Conservation (phyloP, 441 rosid species). For the Bruguiera hainesii region DNA sequence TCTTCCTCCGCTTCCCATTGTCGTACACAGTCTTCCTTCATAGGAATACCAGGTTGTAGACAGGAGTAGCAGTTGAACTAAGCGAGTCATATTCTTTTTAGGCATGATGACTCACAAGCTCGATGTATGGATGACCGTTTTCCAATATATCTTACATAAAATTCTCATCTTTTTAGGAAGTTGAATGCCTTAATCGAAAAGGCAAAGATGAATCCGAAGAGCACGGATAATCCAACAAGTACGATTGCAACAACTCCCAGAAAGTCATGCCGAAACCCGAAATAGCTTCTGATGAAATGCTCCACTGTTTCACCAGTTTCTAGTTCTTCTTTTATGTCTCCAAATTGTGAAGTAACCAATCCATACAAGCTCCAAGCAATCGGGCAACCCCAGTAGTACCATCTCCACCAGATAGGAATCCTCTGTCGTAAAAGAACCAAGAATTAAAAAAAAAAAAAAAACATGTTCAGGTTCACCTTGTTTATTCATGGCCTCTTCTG, state of each 20-base stretch:
- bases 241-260: conserved; percentile 47
- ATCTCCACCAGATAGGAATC: conserved; percentile 84
- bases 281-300: conserved; percentile 49
- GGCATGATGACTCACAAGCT: too few relatives aligned
- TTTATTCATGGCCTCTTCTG: background rate
- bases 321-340: conserved; percentile 44
- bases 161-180: conserved; percentile 56
- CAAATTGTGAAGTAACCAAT: conserved; percentile 64
- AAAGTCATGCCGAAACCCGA: conserved; percentile 55
- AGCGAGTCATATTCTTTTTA: too few relatives aligned
- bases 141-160: background rate
- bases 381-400: conserved; percentile 79
- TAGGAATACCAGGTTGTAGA: too few relatives aligned
- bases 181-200: conserved; percentile 58
- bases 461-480: background rate
- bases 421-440: conserved; percentile 41
- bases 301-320: conserved; percentile 47
- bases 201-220: conserved; percentile 62
- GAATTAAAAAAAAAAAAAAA: background rate
- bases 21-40: too few relatives aligned
- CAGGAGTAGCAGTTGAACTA: too few relatives aligned
- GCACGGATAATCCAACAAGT: conserved; percentile 41
- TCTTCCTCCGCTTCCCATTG: too few relatives aligned
- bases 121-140: too few relatives aligned
- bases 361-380: conserved; percentile 76